These are phyloP conservation scores for Pichia rugopelliculosa DNA, from an alignment of 805 yeast species.

Conservation along the genomic window DNA sequence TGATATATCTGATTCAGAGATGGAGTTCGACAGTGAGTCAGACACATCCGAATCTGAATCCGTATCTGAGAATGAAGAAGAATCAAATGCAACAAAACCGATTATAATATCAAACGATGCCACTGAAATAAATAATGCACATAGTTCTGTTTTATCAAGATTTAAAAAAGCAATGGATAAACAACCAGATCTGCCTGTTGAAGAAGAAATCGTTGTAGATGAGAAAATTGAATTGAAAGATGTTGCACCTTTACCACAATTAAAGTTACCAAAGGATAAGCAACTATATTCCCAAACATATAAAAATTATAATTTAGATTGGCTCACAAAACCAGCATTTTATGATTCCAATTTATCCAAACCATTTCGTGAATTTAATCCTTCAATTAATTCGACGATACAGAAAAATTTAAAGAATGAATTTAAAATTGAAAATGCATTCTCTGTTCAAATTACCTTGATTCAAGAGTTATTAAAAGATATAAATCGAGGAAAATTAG, in stretches of 20 bases:
- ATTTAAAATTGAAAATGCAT: conserved; percentile 48
- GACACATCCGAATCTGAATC: conserved; percentile 1
- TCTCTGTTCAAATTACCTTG: conserved; percentile 70
- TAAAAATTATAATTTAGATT: conserved; percentile 39
- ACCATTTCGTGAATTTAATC: conserved; percentile 42
- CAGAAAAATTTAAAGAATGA: conserved; percentile 37
- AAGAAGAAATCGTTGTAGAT: conserved; percentile 11
- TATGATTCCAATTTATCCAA: conserved; percentile 39
- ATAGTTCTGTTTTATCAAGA: conserved; percentile 44
- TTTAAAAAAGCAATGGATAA: conserved; percentile 38
- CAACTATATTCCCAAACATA: conserved; percentile 29
- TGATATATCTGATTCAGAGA: conserved; percentile 1
- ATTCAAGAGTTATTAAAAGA: conserved; percentile 46
- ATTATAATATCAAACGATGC: conserved; percentile 3
- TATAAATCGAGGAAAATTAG: conserved; percentile 29
- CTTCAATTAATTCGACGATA: conserved; percentile 35
- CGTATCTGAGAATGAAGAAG: too few species aligned
- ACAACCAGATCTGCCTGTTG: conserved; percentile 17
- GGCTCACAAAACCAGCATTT: conserved; percentile 63
- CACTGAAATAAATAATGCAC: conserved; percentile 26
- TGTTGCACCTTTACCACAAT: conserved; percentile 81
- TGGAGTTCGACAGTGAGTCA: conserved; percentile 2
- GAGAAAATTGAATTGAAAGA: conserved; percentile 28
- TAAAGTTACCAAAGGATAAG: conserved; percentile 52
- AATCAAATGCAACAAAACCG: background rate